phyloP scores from a whole-genome alignment of 345 rosid genomes.

The Iberis pinnata region DNA sequence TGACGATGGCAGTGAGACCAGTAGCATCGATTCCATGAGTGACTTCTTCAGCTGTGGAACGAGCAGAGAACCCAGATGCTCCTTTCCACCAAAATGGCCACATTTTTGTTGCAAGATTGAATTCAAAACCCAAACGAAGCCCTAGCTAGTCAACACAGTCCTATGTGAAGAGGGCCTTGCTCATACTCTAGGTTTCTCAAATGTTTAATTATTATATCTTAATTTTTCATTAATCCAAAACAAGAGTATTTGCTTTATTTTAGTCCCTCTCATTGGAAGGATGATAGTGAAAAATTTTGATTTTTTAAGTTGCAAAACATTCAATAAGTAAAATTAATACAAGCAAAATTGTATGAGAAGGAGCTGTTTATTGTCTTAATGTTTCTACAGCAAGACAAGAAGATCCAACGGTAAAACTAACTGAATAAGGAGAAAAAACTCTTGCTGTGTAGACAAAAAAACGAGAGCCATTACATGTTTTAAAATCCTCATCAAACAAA shows the following conservation, averaged over 20 bases:
- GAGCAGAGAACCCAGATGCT: conserved; percentile 67
- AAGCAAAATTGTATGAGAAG: background rate
- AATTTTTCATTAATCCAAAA: background rate
- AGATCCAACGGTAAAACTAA: conserved; percentile 15
- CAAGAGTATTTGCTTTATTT: background rate
- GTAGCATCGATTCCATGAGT: conserved; percentile 64
- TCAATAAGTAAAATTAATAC: no score
- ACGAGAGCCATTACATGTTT: conserved; percentile 8
- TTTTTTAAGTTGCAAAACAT: no score
- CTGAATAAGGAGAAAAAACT: background rate
- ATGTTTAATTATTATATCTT: no score
- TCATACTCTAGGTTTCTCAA: conserved; percentile 3
- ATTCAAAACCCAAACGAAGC: no score
- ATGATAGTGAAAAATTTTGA: background rate
- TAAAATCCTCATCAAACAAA: conserved; percentile 20
- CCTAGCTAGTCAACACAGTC: no score
- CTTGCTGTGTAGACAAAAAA: conserved; percentile 22
- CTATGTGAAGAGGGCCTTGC: background rate
- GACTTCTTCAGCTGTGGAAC: conserved; percentile 77
- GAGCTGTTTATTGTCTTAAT: conserved; percentile 13
- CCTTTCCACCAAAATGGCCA: conserved; percentile 56
- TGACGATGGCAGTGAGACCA: conserved; percentile 72
- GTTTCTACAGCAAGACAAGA: no score
- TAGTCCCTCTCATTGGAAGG: background rate
- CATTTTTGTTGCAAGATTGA: conserved; percentile 25